phyloP scores from a whole-genome alignment of 495 filamentous ascomycete genomes.

The Terfezia claveryi region DNA sequence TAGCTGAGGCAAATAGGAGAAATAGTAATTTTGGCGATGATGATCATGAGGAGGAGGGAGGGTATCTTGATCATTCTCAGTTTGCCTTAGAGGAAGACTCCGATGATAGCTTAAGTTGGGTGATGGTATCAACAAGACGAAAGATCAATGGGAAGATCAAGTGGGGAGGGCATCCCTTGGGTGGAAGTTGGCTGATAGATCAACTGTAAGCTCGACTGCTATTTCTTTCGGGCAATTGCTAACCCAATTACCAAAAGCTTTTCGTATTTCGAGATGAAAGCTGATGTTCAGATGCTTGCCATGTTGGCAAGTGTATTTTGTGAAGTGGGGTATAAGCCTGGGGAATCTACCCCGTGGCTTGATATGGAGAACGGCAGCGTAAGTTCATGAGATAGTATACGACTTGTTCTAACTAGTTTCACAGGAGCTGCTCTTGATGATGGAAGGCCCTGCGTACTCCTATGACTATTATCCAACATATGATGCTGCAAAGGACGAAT shows the following conservation, averaged over 20 bases:
- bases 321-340: constrained; percentile 27
- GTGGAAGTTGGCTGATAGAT: constrained; percentile 45
- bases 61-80: neutral
- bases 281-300: constrained; percentile 80
- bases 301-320: constrained; percentile 82
- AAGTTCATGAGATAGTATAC: neutral
- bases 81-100: neutral
- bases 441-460: constrained; percentile 43
- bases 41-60: constrained; percentile 18
- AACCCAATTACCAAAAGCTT: constrained; percentile 22
- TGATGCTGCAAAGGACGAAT: constrained; percentile 30
- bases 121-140: neutral
- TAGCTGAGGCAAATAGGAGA: constrained; percentile 12
- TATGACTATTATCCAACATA: constrained; percentile 46
- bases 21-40: constrained; percentile 30
- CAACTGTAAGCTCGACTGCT: constrained; percentile 19
- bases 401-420: constrained; percentile 3
- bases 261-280: constrained; percentile 53
- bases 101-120: neutral
- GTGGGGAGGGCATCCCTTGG: constrained; percentile 72
- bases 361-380: constrained; percentile 1
- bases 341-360: constrained; percentile 6
- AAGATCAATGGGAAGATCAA: constrained; percentile 40
- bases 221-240: constrained; percentile 5
- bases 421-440: constrained; percentile 35